These are phyloP conservation scores for Cerioporus squamosus DNA, from an alignment of 1,284 basidiomycete genomes.

Conservation along the genomic window DNA sequence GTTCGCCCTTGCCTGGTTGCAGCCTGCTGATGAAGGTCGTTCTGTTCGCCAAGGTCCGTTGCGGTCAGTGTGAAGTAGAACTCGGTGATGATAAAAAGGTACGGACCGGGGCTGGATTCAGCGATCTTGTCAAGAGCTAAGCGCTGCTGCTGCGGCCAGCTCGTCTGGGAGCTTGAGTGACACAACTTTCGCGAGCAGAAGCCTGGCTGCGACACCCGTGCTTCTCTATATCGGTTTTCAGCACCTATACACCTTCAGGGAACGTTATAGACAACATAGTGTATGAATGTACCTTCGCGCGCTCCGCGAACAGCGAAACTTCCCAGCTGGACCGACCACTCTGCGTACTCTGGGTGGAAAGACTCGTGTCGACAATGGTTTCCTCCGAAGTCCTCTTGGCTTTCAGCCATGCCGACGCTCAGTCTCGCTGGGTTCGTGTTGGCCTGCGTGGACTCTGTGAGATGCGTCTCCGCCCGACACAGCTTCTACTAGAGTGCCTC, in stretches of 20 bases:
- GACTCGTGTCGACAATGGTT: conserved; percentile 75
- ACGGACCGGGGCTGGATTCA: conserved; percentile 71
- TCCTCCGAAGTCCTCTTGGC: conserved; percentile 84
- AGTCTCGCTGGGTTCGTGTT: conserved; percentile 60
- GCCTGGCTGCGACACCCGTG: conserved; percentile 62
- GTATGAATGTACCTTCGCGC: conserved; percentile 59
- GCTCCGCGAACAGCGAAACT: conserved; percentile 63
- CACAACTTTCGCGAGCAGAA: conserved; percentile 57
- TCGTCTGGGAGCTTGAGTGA: conserved; percentile 66
- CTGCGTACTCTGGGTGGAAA: conserved; percentile 68
- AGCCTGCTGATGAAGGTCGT: conserved; percentile 76
- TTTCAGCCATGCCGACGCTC: conserved; percentile 71
- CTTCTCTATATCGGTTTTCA: conserved; percentile 81
- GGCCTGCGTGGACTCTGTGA: conserved; percentile 54
- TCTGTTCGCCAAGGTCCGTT: conserved; percentile 83
- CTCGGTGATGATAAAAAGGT: background rate
- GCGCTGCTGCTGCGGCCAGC: conserved; percentile 83
- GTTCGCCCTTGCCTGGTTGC: conserved; percentile 53
- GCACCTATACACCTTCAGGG: conserved; percentile 51
- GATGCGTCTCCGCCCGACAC: conserved; percentile 57
- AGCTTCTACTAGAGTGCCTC: conserved; percentile 68
- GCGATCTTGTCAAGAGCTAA: conserved; percentile 75
- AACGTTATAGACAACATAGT: background rate
- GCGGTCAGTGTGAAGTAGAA: background rate
- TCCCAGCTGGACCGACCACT: conserved; percentile 67